A percentile compares a stretch with the other conserved stretches of the same genome.
Evolutionary conservation across 345 rosid genomes (phyloP).

Genomic region (Stellera chamaejasme): DNA sequence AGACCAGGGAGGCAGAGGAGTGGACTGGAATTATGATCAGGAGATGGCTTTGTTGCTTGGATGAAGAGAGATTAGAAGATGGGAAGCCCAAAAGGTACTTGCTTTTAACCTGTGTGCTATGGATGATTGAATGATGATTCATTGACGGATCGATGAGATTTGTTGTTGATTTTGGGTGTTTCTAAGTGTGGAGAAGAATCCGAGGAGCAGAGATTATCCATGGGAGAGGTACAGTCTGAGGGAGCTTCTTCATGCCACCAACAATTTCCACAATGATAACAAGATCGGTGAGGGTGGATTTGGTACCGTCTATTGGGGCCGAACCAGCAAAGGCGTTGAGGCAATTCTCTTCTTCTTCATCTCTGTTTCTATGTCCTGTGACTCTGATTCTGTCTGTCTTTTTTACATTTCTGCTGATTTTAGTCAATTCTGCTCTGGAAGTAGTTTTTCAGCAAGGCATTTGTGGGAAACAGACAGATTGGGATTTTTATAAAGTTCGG

Average conservation of each 20-base stretch:
- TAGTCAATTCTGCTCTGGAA: no score
- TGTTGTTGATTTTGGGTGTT: background rate
- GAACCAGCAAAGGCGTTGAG: slow-evolving; percentile 56
- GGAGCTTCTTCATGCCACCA: slow-evolving; percentile 56
- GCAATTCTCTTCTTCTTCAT: slow-evolving; percentile 14
- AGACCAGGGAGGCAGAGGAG: no score
- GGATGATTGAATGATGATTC: no score
- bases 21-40: slow-evolving; percentile 11
- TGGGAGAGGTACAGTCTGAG: slow-evolving; percentile 50
- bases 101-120: background rate
- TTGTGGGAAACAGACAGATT: no score
- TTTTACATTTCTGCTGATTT: no score
- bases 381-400: no score
- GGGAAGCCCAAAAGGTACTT: slow-evolving; percentile 10
- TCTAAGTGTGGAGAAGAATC: slow-evolving; percentile 11
- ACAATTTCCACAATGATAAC: slow-evolving; percentile 51
- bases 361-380: background rate
- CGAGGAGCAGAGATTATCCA: slow-evolving; percentile 30
- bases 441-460: no score
- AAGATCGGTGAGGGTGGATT: slow-evolving; percentile 73
- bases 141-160: background rate
- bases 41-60: slow-evolving; percentile 18
- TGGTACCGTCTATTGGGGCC: slow-evolving; percentile 68
- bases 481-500: no score
- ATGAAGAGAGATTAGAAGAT: slow-evolving; percentile 7